Evolutionary conservation across 169 alveolate genomes (phyloP).

Genomic region (Amoebophrya sp.): DNA sequence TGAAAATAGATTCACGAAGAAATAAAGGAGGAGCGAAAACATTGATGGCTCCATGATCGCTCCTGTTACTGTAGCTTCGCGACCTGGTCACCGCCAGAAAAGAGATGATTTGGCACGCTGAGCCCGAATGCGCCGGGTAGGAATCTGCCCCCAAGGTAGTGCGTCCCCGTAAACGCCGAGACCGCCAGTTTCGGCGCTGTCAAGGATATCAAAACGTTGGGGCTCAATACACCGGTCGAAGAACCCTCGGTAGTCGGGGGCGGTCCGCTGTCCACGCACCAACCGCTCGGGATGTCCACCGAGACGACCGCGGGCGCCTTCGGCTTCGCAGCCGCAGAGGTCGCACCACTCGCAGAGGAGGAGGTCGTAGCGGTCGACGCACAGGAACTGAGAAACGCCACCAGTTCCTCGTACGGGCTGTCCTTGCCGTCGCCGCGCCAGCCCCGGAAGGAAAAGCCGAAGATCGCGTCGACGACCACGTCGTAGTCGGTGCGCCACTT

Average conservation of each 20-base stretch:
- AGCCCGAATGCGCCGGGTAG: conserved; percentile 40
- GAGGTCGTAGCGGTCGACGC: too few relatives aligned
- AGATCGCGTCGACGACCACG: conserved; percentile 58
- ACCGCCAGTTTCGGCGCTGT: conserved; percentile 63
- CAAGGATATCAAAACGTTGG: conserved; percentile 50
- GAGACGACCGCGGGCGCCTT: conserved; percentile 46
- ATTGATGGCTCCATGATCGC: too few relatives aligned
- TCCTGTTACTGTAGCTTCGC: too few relatives aligned
- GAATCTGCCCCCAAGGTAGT: conserved; percentile 68
- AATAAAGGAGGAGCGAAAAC: too few relatives aligned
- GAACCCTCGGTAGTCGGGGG: conserved; percentile 21
- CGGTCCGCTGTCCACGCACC: conserved; percentile 69
- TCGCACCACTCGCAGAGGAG: too few relatives aligned
- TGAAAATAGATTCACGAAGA: too few relatives aligned
- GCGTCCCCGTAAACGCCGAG: conserved; percentile 43
- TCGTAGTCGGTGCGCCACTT: conserved; percentile 31
- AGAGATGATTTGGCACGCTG: not conserved
- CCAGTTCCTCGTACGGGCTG: not conserved
- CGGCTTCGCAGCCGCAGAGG: too few relatives aligned
- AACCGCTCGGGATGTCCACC: conserved; percentile 76
- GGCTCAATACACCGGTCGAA: conserved; percentile 37
- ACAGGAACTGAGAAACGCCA: conserved; percentile 24
- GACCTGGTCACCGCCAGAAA: too few relatives aligned
- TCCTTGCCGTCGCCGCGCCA: not conserved
- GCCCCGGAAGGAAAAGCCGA: conserved; percentile 61